These are phyloP conservation scores for Clarireedia monteithiana DNA, from an alignment of 2,329 filamentous ascomycete genomes.

Conservation along the genomic window DNA sequence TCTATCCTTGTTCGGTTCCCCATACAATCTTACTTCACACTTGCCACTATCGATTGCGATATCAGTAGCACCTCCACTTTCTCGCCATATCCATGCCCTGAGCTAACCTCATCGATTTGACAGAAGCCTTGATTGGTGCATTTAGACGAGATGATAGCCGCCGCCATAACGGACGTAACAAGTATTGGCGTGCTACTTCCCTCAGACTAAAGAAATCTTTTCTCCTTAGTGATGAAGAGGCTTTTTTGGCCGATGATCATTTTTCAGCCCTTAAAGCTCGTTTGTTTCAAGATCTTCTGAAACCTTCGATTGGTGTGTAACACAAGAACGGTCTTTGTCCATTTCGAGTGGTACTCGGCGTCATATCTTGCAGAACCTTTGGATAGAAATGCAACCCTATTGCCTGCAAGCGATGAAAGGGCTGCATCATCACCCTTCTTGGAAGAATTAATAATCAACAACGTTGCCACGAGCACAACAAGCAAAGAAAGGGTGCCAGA, in stretches of 20 bases:
- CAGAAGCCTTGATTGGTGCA: background rate
- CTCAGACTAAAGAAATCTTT: background rate
- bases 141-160: background rate
- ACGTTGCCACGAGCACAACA: constrained; percentile 7
- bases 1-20: background rate
- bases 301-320: constrained; percentile 1
- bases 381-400: background rate
- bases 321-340: background rate
- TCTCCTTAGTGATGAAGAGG: background rate
- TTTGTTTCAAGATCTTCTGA: constrained; percentile 9
- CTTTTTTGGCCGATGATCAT: background rate
- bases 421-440: background rate
- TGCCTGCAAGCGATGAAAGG: background rate
- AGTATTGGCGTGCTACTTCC: background rate
- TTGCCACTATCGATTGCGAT: constrained; percentile 1
- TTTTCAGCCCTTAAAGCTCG: constrained; percentile 1
- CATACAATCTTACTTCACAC: background rate
- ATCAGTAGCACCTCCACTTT: background rate
- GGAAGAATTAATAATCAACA: background rate
- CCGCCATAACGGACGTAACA: background rate
- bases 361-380: background rate
- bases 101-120: background rate
- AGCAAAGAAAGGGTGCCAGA: background rate
- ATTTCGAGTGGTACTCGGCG: background rate
- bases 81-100: background rate